Evolutionary conservation across 768 basidiomycete genomes (phyloP), one percentile per base, ranked within the genome.

Genomic region (Suillus lakei): DNA sequence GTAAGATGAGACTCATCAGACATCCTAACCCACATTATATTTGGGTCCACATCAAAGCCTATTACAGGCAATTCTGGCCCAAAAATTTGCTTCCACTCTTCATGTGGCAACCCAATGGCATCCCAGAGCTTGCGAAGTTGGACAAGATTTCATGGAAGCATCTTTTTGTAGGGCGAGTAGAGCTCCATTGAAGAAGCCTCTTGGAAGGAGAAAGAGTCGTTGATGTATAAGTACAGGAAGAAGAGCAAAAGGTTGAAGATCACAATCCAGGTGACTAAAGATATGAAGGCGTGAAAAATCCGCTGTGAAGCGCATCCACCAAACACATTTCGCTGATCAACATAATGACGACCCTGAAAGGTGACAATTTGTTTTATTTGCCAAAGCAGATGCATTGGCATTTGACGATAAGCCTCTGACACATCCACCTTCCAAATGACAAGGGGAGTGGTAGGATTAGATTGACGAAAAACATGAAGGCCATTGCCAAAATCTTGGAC

Each of bases 331-430:
- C 55, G 32, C 0, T 68, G 51, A 38, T 80, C 76, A 0, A 80
- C 63, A 61, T 77, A 65, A 0, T 38, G 48, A 0, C 34, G 3
- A 1, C 71, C 73, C 9, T 75, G 68, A n/a, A 81, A 60, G 0
- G 60, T 68, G 12, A 77, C 70, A 2, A 81, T 61, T 43, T 84
- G 82, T n/a, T 78, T 78, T 2, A 83, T 65, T 60, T 84, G 80
- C 82, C 81, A 83, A 0, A 70, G 51, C 0, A 75, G 79, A 60
- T 82, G 77, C 66, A 82, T 70, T 0, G 81, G 83, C 12, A 81
- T 59, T 0, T 74, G 71, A 0, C 77, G 68, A 46, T 82, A 85
- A 0, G 82, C 83, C 18, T 78, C 70, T 0, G 74, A 63, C 0
- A 84, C 73, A 59, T 84, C 79, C 0, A 78, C 77, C 48, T 82